Percentiles rank a stretch among this genome's conserved stretches.
Conservation (phyloP, 148 eudicot genomes). For the Vaccinium myrtillus region DNA sequence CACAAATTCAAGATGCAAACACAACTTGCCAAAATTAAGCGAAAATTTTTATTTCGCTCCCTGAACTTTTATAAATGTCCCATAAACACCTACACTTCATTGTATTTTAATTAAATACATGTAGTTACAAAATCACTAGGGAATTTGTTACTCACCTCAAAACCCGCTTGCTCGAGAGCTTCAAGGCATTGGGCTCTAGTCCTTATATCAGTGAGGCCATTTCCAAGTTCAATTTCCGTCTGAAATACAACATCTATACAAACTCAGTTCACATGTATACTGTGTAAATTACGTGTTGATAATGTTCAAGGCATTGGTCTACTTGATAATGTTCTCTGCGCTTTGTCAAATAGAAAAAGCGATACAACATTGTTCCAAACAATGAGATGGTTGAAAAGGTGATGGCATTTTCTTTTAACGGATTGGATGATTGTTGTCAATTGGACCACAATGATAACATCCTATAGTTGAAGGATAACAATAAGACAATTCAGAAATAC, state of each 20-base stretch:
- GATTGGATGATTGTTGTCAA: not conserved
- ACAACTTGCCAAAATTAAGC: too few species aligned
- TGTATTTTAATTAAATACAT: too few species aligned
- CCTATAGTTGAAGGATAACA: not conserved
- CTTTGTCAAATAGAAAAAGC: not conserved
- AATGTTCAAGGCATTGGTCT: not conserved
- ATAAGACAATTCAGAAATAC: not conserved
- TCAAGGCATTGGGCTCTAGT: conserved; percentile 71
- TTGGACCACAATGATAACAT: not conserved
- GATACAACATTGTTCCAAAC: not conserved
- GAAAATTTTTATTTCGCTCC: too few species aligned
- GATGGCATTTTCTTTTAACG: not conserved
- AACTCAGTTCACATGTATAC: not conserved
- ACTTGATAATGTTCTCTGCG: not conserved
- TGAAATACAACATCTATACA: conserved; percentile 19
- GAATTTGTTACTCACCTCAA: conserved; percentile 56
- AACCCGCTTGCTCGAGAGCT: conserved; percentile 87
- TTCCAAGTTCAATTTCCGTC: conserved; percentile 91
- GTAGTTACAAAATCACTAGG: too few species aligned
- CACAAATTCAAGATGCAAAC: too few species aligned
- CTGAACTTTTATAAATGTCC: too few species aligned
- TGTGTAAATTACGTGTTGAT: not conserved
- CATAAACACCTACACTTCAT: too few species aligned
- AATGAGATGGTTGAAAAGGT: not conserved
- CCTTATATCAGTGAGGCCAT: conserved; percentile 94